phyloP scores from a whole-genome alignment of 2,329 filamentous ascomycete genomes.

The Blastomyces emzantsi region DNA sequence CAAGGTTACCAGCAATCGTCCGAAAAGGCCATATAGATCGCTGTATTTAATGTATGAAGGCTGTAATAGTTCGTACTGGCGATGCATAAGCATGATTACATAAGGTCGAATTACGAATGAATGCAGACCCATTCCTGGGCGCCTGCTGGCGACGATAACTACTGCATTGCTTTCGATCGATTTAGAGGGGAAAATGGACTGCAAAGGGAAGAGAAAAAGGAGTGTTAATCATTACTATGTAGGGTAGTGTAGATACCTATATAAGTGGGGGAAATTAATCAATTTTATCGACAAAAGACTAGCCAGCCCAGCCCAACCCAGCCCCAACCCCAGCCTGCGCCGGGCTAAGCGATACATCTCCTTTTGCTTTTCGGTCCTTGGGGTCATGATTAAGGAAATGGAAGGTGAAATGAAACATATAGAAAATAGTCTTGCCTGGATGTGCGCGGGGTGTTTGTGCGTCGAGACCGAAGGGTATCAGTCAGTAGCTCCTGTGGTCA shows the following conservation, averaged over 20 bases:
- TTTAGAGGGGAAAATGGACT: background rate
- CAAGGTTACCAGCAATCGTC: background rate
- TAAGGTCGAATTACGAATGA: background rate
- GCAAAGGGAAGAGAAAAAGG: background rate
- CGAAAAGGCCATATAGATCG: background rate
- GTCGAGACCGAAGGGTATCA: background rate
- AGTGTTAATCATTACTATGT: conserved; percentile 1
- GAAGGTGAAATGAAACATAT: background rate
- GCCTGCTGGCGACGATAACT: too few relatives aligned
- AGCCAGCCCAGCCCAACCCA: background rate
- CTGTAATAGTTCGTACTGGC: background rate
- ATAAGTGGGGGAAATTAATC: background rate
- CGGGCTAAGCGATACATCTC: background rate
- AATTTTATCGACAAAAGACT: background rate
- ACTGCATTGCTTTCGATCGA: background rate
- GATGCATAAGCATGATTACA: background rate
- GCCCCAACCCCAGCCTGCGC: background rate
- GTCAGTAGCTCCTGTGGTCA: background rate
- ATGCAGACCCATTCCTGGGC: background rate
- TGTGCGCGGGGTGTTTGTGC: background rate
- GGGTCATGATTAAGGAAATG: background rate
- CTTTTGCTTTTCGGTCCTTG: background rate
- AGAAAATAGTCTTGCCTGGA: background rate
- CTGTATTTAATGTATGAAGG: background rate
- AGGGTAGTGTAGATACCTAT: background rate